Percentiles rank a stretch among this genome's conserved stretches.
phyloP scores from a whole-genome alignment of 768 basidiomycete genomes.

The Paxillus rubicundulus region DNA sequence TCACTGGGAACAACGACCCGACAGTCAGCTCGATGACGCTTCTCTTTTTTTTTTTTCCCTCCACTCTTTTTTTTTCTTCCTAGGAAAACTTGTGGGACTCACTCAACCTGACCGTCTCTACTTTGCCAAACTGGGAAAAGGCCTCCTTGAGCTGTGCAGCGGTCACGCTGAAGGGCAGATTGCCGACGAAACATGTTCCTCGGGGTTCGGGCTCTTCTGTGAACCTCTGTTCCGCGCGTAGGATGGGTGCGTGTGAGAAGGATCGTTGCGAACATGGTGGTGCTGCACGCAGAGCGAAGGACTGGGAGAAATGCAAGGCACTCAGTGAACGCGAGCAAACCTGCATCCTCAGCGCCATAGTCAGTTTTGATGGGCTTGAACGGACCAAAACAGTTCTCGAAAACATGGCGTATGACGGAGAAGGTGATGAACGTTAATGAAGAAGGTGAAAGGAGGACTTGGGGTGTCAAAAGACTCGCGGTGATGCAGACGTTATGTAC shows the following conservation, averaged over 20 bases:
- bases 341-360: constrained; percentile 7
- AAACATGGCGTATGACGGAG: constrained; percentile 16
- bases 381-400: constrained; percentile 19
- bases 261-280: constrained; percentile 9
- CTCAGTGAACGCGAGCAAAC: constrained; percentile 14
- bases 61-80: too few relatives aligned
- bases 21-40: not conserved
- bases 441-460: too few relatives aligned
- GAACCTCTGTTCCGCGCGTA: constrained; percentile 1
- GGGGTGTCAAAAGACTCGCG: too few relatives aligned
- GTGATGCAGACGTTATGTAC: too few relatives aligned
- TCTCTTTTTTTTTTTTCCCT: too few relatives aligned
- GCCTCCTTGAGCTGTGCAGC: constrained; percentile 40
- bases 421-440: not conserved
- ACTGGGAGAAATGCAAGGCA: constrained; percentile 4
- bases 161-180: constrained; percentile 49
- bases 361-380: constrained; percentile 9
- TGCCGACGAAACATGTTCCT: constrained; percentile 46
- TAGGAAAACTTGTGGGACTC: constrained; percentile 19
- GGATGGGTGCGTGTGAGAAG: constrained; percentile 17
- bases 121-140: constrained; percentile 43
- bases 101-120: constrained; percentile 42
- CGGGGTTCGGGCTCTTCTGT: constrained; percentile 24
- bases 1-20: constrained; percentile 11
- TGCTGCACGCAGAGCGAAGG: not conserved